Evolutionary conservation across 2,329 filamentous ascomycete genomes (phyloP).

Genomic region (Delphinella strobiligena): DNA sequence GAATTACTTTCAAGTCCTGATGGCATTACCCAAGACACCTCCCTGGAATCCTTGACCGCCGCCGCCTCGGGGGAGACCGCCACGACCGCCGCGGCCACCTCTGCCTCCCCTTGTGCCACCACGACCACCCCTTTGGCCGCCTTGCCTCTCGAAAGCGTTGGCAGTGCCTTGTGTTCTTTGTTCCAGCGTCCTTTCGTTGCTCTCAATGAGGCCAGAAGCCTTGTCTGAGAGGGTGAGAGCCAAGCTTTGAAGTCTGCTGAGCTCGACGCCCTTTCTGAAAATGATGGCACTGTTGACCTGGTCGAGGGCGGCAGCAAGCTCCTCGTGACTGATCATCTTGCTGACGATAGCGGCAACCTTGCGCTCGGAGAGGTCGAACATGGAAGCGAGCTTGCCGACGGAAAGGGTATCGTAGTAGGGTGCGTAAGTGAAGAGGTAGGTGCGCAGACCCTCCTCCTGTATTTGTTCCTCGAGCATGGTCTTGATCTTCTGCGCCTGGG

Average conservation of each 20-base stretch:
- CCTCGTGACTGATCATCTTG: constrained; percentile 99
- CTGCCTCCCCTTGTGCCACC: constrained; percentile 46
- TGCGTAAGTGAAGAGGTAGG: constrained; percentile 98
- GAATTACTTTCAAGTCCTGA: constrained; percentile 32
- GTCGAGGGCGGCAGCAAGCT: constrained; percentile 89
- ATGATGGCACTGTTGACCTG: constrained; percentile 96
- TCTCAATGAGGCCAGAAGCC: constrained; percentile 89
- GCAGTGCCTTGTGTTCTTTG: constrained; percentile 92
- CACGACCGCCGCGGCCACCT: constrained; percentile 40
- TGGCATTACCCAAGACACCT: constrained; percentile 56
- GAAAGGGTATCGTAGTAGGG: constrained; percentile 97
- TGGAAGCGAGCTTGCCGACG: constrained; percentile 68
- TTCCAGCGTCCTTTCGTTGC: constrained; percentile 93
- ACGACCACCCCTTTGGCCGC: constrained; percentile 59
- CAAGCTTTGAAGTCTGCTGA: constrained; percentile 88
- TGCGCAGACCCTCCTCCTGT: constrained; percentile 94
- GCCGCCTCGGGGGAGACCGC: constrained; percentile 53
- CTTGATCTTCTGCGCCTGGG: constrained; percentile 87
- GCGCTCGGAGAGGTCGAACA: constrained; percentile 87
- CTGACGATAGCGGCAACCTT: constrained; percentile 93
- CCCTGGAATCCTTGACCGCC: constrained; percentile 74
- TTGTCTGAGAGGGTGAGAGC: constrained; percentile 92
- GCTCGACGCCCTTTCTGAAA: constrained; percentile 98
- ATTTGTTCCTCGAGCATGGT: constrained; percentile 94
- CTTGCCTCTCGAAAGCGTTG: constrained; percentile 90